These are phyloP conservation scores for Diophrys appendiculata DNA, from an alignment of 73 alveolate species.

Conservation along the genomic window DNA sequence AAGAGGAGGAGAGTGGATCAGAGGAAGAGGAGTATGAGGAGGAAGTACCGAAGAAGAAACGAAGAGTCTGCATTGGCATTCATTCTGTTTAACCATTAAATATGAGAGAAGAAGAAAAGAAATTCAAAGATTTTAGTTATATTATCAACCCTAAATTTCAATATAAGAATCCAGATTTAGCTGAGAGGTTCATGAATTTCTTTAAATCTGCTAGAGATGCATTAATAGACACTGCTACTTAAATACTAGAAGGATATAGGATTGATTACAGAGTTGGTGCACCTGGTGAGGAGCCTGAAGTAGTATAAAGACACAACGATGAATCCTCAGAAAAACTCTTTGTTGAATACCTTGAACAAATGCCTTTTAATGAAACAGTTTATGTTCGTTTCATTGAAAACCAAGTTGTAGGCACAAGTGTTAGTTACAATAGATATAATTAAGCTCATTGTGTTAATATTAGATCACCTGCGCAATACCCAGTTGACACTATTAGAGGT, in stretches of 20 bases:
- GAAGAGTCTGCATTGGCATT: background rate
- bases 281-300: slow-evolving; percentile 5
- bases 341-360: slow-evolving; percentile 37
- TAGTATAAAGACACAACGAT: slow-evolving; percentile 20
- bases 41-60: background rate
- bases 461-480: slow-evolving; percentile 65
- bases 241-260: slow-evolving; percentile 37
- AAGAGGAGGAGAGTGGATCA: background rate
- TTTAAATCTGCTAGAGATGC: background rate
- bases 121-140: slow-evolving; percentile 30
- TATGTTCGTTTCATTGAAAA: slow-evolving; percentile 30
- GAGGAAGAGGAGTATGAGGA: background rate
- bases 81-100: slow-evolving; percentile 25
- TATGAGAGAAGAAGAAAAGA: slow-evolving; percentile 26
- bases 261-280: slow-evolving; percentile 23
- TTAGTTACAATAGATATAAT: slow-evolving; percentile 45
- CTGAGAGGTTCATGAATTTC: slow-evolving; percentile 7
- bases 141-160: slow-evolving; percentile 38
- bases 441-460: slow-evolving; percentile 48
- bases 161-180: slow-evolving; percentile 41
- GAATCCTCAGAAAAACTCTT: slow-evolving; percentile 55
- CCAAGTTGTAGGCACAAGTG: slow-evolving; percentile 57
- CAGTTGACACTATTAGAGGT: slow-evolving; percentile 60
- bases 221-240: slow-evolving; percentile 35
- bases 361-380: slow-evolving; percentile 33